phyloP scores from a whole-genome alignment of 2,329 filamentous ascomycete genomes.

The Aspergillus glaucus region DNA sequence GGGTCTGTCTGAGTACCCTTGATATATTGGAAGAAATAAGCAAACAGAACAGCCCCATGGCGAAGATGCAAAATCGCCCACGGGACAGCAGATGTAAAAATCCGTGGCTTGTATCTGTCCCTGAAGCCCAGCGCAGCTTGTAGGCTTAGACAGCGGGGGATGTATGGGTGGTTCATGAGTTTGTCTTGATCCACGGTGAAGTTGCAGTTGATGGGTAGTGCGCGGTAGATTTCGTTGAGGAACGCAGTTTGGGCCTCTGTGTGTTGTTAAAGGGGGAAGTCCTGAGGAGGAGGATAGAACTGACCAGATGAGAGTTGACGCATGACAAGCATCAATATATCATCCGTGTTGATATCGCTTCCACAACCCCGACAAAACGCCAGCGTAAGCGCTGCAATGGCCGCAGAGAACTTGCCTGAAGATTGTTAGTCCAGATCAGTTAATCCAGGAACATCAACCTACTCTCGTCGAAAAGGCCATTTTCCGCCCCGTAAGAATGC shows the following conservation, averaged over 20 bases:
- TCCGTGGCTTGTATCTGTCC: conserved; percentile 56
- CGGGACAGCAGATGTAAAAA: conserved; percentile 65
- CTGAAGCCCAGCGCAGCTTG: conserved; percentile 71
- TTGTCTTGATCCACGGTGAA: conserved; percentile 74
- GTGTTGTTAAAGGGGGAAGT: conserved; percentile 9
- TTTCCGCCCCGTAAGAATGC: conserved; percentile 33
- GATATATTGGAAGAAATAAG: conserved; percentile 59
- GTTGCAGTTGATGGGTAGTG: conserved; percentile 69
- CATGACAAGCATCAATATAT: conserved; percentile 62
- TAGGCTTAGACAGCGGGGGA: conserved; percentile 72
- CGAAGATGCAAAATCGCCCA: conserved; percentile 70
- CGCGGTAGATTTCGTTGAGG: conserved; percentile 60
- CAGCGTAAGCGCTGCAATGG: conserved; percentile 56
- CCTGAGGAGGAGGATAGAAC: conserved; percentile 33
- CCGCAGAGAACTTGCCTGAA: conserved; percentile 41
- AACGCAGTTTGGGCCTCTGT: conserved; percentile 57
- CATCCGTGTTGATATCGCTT: conserved; percentile 54
- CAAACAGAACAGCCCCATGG: conserved; percentile 59
- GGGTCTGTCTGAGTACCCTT: conserved; percentile 43
- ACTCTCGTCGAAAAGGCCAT: conserved; percentile 34
- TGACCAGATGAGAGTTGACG: conserved; percentile 40
- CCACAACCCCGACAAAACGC: conserved; percentile 46
- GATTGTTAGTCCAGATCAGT: conserved; percentile 2
- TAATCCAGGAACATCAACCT: conserved; percentile 8
- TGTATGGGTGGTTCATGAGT: conserved; percentile 63